Base-by-base conservation (phyloP, 2,329 filamentous ascomycete genomes). In the Drechmeria coniospora region DNA sequence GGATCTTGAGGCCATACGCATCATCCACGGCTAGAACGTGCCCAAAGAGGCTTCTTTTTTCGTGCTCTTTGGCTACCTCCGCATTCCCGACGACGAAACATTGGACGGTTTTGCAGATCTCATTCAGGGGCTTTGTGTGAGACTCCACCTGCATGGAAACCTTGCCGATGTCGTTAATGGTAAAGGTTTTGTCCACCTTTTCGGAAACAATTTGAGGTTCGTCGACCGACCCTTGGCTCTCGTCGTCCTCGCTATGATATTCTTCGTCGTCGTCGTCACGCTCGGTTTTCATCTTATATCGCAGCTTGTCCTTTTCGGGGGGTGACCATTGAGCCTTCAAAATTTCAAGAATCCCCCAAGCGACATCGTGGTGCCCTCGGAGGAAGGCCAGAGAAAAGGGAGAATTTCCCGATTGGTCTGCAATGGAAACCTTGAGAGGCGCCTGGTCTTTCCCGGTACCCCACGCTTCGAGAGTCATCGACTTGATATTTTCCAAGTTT, bases 81-180 rank as follows among this genome's bases (percentile, higher is more conserved):
- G 46, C 48, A 4, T 54, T 44, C 5, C 47, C 36, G 9, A 53
- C 28, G 9, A 30, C 30, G 30, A 59, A 53, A 1, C 48, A 48
- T 6, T 49, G 42, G 11, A 50, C 57, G 2, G 2, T 2, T 46
- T 50, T 58, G 4, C 44, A 37, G 5, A 84, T 47, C 31, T 79
- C 47, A 0, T 48, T 36, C 2, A 66, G 43, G 2, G 81, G 74
- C 20, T 60, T 61, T 7, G 64, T 51, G 11, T 59, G 52, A 31
- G 77, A 79, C 44, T 79, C 74, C 32, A 83, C 76, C 30, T 76
- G 63, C 43, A 67, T 74, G 1, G 68, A 69, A 4, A 79, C 59
- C 36, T 80, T 67, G 0, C 78, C 78, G 32, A 90, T 63, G 38
- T 82, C 72, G 11, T 90, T 78, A 28, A 87, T 66, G 0, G 81